Conservation (phyloP, 345 rosid species). For the Nephelium lappaceum region DNA sequence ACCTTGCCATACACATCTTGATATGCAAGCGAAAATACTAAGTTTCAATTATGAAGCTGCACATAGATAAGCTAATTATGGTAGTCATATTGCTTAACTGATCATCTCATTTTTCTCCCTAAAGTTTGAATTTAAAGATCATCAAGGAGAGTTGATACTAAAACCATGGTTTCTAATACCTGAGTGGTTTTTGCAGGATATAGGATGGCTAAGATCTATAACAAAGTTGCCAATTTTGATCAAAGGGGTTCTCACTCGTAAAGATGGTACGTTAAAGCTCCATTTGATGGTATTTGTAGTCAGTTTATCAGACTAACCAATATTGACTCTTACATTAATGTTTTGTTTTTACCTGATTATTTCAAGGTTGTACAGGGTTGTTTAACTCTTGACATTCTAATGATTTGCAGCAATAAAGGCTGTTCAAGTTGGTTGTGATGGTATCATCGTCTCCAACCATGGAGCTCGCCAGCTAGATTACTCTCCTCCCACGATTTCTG, state of each 20-base stretch:
- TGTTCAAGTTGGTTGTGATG: slow-evolving; percentile 64
- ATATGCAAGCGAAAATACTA: too few relatives aligned
- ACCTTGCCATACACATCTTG: too few relatives aligned
- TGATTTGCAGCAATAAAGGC: slow-evolving; percentile 64
- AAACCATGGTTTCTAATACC: not conserved
- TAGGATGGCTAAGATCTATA: slow-evolving; percentile 76
- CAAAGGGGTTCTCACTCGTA: slow-evolving; percentile 77
- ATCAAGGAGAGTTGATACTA: not conserved
- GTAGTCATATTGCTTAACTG: not conserved
- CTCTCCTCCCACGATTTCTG: slow-evolving; percentile 64
- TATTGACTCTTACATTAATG: not conserved
- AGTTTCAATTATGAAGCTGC: not conserved
- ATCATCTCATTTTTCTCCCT: too few relatives aligned
- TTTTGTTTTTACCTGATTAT: not conserved
- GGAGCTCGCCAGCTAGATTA: slow-evolving; percentile 84
- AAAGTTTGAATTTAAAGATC: not conserved
- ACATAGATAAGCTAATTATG: not conserved
- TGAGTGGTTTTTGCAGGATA: slow-evolving; percentile 50
- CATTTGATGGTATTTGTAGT: not conserved
- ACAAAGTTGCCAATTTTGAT: slow-evolving; percentile 73
- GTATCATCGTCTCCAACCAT: slow-evolving; percentile 80
- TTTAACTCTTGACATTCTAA: not conserved
- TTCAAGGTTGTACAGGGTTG: not conserved
- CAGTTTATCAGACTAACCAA: too few relatives aligned
- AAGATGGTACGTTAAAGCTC: slow-evolving; percentile 65